These are phyloP conservation scores for Lactarius hatsudake DNA, from an alignment of 768 basidiomycete genomes.

Conservation along the genomic window DNA sequence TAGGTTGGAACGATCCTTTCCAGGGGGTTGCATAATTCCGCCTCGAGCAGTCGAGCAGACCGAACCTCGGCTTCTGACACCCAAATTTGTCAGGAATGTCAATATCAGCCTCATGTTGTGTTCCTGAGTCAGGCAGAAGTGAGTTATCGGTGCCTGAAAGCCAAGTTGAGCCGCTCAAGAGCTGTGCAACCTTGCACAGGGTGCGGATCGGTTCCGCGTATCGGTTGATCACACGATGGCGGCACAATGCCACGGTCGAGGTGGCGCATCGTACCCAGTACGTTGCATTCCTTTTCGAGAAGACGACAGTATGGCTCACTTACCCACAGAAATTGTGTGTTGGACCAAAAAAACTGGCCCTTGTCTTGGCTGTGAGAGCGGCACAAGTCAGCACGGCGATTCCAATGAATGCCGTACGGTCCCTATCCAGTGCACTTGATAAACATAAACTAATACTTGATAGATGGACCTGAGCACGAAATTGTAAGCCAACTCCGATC, in stretches of 20 bases:
- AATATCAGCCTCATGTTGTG: neutral
- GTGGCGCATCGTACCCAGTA: neutral
- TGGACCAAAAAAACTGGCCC: neutral
- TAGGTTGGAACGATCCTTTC: neutral
- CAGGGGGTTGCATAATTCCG: neutral
- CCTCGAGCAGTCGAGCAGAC: neutral
- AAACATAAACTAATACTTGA: slow-evolving; percentile 1
- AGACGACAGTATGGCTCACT: neutral
- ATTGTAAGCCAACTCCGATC: neutral
- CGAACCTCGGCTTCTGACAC: neutral
- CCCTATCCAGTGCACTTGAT: neutral
- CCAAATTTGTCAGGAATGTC: neutral
- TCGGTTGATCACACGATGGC: neutral
- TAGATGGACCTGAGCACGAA: neutral
- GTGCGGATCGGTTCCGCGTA: neutral
- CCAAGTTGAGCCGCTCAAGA: neutral
- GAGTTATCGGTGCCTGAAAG: slow-evolving; percentile 16
- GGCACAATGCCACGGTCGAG: neutral
- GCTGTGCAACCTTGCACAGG: neutral
- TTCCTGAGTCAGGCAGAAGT: neutral
- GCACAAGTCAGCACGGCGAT: neutral
- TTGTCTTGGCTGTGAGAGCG: neutral
- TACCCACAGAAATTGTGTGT: neutral
- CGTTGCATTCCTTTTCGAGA: neutral
- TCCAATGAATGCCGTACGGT: neutral